Evolutionary conservation across 768 basidiomycete genomes (phyloP).

Genomic region (Pholiota conissans): DNA sequence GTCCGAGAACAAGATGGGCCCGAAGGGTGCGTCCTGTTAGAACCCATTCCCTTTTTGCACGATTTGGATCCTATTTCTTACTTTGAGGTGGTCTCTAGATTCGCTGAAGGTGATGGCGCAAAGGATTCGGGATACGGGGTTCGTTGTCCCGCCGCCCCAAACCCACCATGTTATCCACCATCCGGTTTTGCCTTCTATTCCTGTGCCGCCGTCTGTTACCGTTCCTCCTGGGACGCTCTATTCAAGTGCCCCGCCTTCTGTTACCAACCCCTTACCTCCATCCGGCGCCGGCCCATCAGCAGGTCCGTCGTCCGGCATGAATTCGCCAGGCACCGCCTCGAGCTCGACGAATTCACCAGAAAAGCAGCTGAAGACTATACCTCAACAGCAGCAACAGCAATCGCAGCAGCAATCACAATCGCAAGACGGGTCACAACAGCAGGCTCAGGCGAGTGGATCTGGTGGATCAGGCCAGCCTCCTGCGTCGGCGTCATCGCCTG

Average conservation of each 20-base stretch:
- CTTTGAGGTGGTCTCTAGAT: too few species aligned
- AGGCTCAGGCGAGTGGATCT: conserved; percentile 10
- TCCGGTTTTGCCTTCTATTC: too few species aligned
- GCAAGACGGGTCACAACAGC: too few species aligned
- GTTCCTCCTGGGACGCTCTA: conserved; percentile 44
- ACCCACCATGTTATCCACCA: neutral
- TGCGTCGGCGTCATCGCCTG: conserved; percentile 30
- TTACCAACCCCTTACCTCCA: conserved; percentile 40
- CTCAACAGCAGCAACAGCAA: conserved; percentile 17
- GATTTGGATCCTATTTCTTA: too few species aligned
- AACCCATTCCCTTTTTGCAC: too few species aligned
- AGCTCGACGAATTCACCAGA: conserved; percentile 51
- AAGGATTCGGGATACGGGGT: neutral
- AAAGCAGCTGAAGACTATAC: conserved; percentile 65
- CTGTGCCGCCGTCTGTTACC: conserved; percentile 13
- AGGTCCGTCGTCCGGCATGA: conserved; percentile 27
- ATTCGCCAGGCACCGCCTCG: conserved; percentile 55
- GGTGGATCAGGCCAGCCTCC: conserved; percentile 20
- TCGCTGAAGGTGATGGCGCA: neutral
- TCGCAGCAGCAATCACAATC: conserved; percentile 1
- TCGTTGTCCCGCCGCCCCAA: neutral
- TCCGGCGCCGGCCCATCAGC: conserved; percentile 23
- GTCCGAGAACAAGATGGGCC: conserved; percentile 53
- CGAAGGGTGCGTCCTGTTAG: conserved; percentile 60
- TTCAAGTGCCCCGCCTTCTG: conserved; percentile 46